phyloP scores from a whole-genome alignment of 225 moss, liverwort and hornwort genomes.

The Antitrichia curtipendula region DNA sequence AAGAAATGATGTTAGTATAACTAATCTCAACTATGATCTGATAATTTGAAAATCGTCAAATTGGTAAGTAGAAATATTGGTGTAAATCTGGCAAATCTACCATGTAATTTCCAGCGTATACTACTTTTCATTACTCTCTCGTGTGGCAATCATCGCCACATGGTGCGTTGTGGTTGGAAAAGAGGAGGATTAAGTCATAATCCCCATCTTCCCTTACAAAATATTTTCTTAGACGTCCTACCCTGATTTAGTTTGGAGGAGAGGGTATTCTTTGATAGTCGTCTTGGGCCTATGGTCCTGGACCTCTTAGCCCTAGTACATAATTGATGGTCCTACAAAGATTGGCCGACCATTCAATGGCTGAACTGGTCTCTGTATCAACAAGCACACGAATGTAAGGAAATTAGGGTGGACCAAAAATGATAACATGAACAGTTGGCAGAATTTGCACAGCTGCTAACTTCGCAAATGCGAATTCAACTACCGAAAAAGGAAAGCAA shows the following conservation, averaged over 20 bases:
- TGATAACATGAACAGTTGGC: background rate
- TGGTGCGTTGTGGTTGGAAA: background rate
- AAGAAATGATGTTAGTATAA: background rate
- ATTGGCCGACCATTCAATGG: background rate
- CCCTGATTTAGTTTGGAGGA: background rate
- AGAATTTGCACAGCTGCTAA: background rate
- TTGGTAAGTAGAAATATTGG: background rate
- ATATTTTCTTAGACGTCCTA: background rate
- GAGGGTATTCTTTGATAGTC: background rate
- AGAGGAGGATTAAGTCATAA: background rate
- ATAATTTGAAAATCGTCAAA: background rate
- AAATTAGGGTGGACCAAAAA: background rate
- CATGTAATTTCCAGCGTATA: background rate
- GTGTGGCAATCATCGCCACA: background rate
- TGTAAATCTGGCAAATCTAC: background rate
- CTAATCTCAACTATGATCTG: background rate
- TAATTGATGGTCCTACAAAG: slow-evolving; percentile 6
- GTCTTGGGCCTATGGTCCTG: background rate
- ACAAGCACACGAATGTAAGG: background rate
- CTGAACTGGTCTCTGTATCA: slow-evolving; percentile 13
- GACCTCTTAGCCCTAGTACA: background rate
- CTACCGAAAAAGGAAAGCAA: background rate
- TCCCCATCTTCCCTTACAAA: background rate
- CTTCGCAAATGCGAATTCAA: background rate
- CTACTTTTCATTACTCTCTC: background rate